phyloP scores from a whole-genome alignment of 164 flowering plant genomes.

The Magnolia sinica region DNA sequence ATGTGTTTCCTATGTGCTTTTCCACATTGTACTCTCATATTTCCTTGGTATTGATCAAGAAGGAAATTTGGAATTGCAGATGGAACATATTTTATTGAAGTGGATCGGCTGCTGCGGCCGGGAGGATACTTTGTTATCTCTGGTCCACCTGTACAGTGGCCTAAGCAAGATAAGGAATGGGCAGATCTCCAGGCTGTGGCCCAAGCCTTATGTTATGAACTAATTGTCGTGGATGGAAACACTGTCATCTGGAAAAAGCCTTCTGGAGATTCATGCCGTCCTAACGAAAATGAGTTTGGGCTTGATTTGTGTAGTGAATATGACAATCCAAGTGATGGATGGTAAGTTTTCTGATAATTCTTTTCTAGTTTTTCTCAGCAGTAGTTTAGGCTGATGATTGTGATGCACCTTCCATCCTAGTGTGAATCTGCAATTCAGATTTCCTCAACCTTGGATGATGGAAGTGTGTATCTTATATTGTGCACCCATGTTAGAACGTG shows the following conservation, averaged over 20 bases:
- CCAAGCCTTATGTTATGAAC: constrained; percentile 81
- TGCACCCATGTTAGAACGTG: background rate
- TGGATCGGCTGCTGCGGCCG: constrained; percentile 88
- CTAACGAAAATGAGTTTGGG: constrained; percentile 85
- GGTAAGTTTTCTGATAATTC: constrained; percentile 41
- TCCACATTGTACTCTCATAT: background rate
- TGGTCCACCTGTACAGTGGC: constrained; percentile 98
- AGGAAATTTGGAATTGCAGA: constrained; percentile 48
- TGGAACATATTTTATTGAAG: constrained; percentile 93
- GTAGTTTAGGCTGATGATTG: background rate
- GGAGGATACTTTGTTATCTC: constrained; percentile 93
- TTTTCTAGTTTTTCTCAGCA: background rate
- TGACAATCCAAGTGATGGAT: constrained; percentile 76
- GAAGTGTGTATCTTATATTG: background rate
- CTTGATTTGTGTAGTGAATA: constrained; percentile 70
- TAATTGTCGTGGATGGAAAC: constrained; percentile 91
- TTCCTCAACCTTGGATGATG: background rate
- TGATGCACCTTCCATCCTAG: background rate
- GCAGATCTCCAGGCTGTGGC: constrained; percentile 94
- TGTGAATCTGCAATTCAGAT: background rate
- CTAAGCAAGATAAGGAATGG: constrained; percentile 97
- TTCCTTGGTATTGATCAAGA: constrained; percentile 9
- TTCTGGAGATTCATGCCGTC: constrained; percentile 65
- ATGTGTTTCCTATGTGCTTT: background rate
- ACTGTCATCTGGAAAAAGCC: constrained; percentile 97